phyloP scores from a whole-genome alignment of 2,329 filamentous ascomycete genomes.

The Trichoderma citrinoviride region DNA sequence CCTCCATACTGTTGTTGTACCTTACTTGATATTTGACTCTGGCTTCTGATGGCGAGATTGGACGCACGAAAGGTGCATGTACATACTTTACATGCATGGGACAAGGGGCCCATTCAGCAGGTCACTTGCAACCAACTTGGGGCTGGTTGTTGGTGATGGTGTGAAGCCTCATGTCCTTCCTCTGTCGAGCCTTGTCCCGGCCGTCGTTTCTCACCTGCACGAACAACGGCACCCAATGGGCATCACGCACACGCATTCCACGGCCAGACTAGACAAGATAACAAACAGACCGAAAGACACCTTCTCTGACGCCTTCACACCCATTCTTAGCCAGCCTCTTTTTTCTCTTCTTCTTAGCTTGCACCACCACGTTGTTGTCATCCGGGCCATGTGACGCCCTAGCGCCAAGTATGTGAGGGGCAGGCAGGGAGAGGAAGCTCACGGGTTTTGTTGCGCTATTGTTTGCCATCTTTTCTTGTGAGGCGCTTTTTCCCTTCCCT shows the following conservation, averaged over 20 bases:
- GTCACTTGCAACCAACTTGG: neutral
- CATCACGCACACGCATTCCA: slow-evolving; percentile 12
- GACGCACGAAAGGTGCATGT: neutral
- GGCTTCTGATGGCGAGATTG: slow-evolving; percentile 6
- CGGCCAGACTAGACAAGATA: slow-evolving; percentile 4
- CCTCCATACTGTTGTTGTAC: neutral
- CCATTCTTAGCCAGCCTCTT: no score
- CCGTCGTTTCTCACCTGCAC: no score
- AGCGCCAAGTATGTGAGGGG: slow-evolving; percentile 10
- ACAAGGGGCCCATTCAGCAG: slow-evolving; percentile 5
- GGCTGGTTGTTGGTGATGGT: slow-evolving; percentile 8
- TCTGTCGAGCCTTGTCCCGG: no score
- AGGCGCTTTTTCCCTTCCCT: no score
- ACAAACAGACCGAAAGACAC: neutral
- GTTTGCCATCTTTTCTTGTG: no score
- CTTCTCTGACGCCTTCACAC: no score
- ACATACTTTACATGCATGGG: neutral
- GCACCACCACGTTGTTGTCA: slow-evolving; percentile 23
- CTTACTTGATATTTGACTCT: slow-evolving; percentile 7
- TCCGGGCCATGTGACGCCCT: slow-evolving; percentile 23
- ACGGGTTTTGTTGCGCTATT: no score
- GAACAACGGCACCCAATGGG: slow-evolving; percentile 11
- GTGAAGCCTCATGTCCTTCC: slow-evolving; percentile 7
- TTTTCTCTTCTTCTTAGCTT: slow-evolving; percentile 5
- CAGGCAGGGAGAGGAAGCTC: neutral